Evolutionary conservation across 2,329 filamentous ascomycete genomes (phyloP).

Genomic region (Penicillium sp.): DNA sequence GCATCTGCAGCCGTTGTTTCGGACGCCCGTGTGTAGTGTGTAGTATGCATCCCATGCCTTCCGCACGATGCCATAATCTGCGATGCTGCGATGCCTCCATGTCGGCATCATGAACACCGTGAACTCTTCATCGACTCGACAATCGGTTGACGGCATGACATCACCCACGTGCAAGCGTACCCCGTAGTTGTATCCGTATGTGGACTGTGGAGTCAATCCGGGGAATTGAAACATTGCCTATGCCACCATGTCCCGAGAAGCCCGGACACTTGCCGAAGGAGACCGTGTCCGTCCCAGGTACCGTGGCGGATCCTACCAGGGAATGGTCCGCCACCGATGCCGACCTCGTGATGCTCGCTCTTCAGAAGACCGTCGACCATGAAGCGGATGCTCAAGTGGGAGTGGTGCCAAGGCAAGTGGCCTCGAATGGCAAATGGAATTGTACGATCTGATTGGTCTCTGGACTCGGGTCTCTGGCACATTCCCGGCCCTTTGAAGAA

Average conservation of each 20-base stretch:
- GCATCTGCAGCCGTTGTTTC: slow-evolving; percentile 10
- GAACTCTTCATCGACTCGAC: background rate
- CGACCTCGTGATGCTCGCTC: background rate
- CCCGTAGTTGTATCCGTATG: background rate
- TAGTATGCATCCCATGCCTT: too few species aligned
- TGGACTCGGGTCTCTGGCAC: background rate
- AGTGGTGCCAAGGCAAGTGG: background rate
- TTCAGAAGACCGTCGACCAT: too few species aligned
- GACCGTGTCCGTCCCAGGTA: slow-evolving; percentile 20
- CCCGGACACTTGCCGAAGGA: slow-evolving; percentile 19
- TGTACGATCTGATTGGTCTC: background rate
- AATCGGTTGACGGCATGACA: background rate
- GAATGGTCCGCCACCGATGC: background rate
- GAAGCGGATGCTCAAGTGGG: too few species aligned
- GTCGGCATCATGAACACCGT: background rate
- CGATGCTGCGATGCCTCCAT: background rate
- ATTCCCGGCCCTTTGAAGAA: background rate
- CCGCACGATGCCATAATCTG: background rate
- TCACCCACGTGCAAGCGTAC: background rate
- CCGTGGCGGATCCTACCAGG: slow-evolving; percentile 4
- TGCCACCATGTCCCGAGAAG: background rate
- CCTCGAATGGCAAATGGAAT: background rate
- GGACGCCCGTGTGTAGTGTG: background rate
- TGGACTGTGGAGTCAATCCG: background rate
- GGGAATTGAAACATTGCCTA: background rate